Conservation (phyloP, 176 grass and related monocot species). For the Thinopyrum elongatum region DNA sequence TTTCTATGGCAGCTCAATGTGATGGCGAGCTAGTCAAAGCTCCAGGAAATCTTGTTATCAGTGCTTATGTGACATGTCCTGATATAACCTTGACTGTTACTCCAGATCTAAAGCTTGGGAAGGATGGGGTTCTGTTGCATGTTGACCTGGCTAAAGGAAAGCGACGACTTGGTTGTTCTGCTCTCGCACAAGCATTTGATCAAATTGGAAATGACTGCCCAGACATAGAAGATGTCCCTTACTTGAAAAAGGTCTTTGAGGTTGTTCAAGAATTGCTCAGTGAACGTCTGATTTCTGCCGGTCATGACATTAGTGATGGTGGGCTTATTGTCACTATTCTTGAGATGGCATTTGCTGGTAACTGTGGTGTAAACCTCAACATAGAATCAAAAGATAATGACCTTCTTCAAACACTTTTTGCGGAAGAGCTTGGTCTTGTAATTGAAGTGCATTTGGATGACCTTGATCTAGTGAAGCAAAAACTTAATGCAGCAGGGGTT, state of each 20-base stretch:
- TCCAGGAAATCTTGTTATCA: conserved; percentile 90
- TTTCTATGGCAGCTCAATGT: conserved; percentile 90
- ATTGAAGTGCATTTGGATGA: conserved; percentile 58
- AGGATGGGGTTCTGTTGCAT: conserved; percentile 75
- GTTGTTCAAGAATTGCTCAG: conserved; percentile 68
- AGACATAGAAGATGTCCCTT: conserved; percentile 72
- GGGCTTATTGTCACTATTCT: conserved; percentile 76
- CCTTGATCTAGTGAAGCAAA: conserved; percentile 48
- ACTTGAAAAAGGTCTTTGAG: conserved; percentile 74
- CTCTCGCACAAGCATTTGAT: conserved; percentile 82
- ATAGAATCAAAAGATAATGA: conserved; percentile 49
- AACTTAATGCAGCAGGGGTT: conserved; percentile 61
- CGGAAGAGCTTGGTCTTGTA: conserved; percentile 82
- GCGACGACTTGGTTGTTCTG: conserved; percentile 68
- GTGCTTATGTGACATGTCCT: conserved; percentile 86
- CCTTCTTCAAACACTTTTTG: conserved; percentile 70
- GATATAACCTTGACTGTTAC: conserved; percentile 92
- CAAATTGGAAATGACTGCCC: conserved; percentile 91
- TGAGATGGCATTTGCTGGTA: conserved; percentile 96
- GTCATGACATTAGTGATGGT: conserved; percentile 92
- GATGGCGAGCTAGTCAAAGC: conserved; percentile 82
- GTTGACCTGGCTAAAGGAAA: conserved; percentile 83
- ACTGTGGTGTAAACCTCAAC: conserved; percentile 72
- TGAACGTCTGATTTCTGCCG: conserved; percentile 67
- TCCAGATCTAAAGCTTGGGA: conserved; percentile 80